A percentile compares a stretch with the other conserved stretches of the same genome.
phyloP scores from a whole-genome alignment of 495 filamentous ascomycete species.

The Lindgomyces ingoldianus region DNA sequence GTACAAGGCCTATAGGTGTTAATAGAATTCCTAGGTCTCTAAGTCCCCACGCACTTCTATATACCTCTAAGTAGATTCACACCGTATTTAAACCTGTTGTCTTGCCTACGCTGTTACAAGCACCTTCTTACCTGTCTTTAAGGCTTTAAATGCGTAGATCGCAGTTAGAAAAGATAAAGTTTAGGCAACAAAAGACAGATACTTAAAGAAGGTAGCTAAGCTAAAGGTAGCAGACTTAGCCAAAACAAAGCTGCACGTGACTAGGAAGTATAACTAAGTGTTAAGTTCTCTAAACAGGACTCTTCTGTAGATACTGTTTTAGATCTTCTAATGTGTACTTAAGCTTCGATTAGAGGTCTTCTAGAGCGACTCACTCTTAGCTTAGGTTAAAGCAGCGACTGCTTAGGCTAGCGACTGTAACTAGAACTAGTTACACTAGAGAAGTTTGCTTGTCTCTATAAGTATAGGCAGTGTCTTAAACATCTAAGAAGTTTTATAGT shows the following conservation, averaged over 20 bases:
- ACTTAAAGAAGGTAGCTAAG: not conserved
- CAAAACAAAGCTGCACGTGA: slow-evolving; percentile 8
- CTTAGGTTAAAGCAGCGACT: slow-evolving; percentile 7
- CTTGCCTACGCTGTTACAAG: too few species aligned
- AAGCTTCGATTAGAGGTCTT: not conserved
- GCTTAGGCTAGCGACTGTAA: slow-evolving; percentile 5
- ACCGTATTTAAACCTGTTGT: too few species aligned
- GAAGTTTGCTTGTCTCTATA: not conserved
- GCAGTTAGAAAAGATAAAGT: not conserved
- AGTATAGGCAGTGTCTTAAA: too few species aligned
- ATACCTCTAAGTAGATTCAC: too few species aligned
- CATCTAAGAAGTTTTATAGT: too few species aligned
- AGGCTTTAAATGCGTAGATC: not conserved
- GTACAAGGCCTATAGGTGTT: too few species aligned
- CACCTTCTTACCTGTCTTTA: slow-evolving; percentile 1
- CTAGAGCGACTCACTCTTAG: not conserved
- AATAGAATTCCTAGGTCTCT: too few species aligned
- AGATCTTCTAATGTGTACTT: not conserved
- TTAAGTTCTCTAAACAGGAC: slow-evolving; percentile 3
- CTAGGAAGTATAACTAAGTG: slow-evolving; percentile 12
- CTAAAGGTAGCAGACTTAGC: not conserved
- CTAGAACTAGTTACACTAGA: not conserved
- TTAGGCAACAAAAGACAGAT: not conserved
- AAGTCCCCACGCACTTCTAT: too few species aligned
- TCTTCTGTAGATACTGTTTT: slow-evolving; percentile 4